These are phyloP conservation scores for Fomitopsis pulvina DNA, from an alignment of 768 basidiomycete species.

Conservation along the genomic window DNA sequence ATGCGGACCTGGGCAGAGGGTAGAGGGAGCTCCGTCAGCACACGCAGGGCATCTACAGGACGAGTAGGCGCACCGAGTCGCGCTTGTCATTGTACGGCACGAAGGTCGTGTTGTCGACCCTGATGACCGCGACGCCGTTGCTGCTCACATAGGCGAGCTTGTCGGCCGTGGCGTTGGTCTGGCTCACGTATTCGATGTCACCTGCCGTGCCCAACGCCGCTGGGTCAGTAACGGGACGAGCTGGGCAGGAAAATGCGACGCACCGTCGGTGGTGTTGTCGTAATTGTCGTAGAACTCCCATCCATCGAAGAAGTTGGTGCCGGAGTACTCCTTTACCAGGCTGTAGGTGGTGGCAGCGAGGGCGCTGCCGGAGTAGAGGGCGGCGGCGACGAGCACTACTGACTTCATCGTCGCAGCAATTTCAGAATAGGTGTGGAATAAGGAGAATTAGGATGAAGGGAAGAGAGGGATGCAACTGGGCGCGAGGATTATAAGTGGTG, in stretches of 20 bases:
- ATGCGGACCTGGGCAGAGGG: conserved; percentile 36
- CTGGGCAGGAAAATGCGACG: background rate
- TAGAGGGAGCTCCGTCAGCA: background rate
- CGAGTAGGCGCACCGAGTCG: conserved; percentile 40
- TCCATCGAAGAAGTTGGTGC: conserved; percentile 34
- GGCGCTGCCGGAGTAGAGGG: background rate
- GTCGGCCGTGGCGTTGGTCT: conserved; percentile 37
- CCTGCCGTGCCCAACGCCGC: conserved; percentile 42
- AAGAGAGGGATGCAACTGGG: too few species aligned
- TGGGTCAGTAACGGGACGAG: background rate
- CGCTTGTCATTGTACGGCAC: conserved; percentile 50
- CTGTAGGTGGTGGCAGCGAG: conserved; percentile 4
- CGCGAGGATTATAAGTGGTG: too few species aligned
- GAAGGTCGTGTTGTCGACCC: conserved; percentile 63
- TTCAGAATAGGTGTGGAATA: too few species aligned
- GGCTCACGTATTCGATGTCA: conserved; percentile 53
- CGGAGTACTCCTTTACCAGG: conserved; percentile 27
- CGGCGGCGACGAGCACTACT: background rate
- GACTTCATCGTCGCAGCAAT: background rate
- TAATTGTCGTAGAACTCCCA: conserved; percentile 36
- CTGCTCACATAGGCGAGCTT: conserved; percentile 54
- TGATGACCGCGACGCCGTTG: conserved; percentile 60
- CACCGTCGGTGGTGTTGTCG: conserved; percentile 31
- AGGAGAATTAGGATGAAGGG: too few species aligned
- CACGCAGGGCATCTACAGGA: background rate